Evolutionary conservation across 208 protist genomes (phyloP).

Genomic region (Leishmania aethiopica): DNA sequence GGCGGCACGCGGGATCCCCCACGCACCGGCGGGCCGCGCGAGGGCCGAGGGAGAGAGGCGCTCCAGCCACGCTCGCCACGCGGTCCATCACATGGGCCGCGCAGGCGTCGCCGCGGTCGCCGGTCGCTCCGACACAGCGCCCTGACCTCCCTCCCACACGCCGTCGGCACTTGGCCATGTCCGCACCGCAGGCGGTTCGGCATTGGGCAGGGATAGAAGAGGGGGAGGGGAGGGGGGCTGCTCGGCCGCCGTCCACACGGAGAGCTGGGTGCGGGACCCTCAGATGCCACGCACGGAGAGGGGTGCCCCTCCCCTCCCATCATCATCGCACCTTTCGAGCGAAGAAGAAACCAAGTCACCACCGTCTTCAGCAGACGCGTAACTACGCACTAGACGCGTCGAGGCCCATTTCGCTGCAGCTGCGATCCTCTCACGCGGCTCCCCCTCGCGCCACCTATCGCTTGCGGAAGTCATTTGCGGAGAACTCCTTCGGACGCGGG

Average conservation of each 20-base stretch:
- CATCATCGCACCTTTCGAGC: neutral
- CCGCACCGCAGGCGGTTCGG: no score
- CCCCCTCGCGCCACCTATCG: conserved; percentile 24
- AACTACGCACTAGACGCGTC: neutral
- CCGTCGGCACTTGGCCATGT: no score
- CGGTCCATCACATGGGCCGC: no score
- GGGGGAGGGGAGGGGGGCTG: no score
- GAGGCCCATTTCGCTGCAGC: neutral
- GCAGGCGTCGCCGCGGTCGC: no score
- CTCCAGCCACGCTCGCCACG: no score
- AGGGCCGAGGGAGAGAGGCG: no score
- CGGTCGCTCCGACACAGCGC: no score
- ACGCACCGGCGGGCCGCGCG: no score
- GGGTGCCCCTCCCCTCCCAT: neutral
- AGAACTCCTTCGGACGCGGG: conserved; percentile 83
- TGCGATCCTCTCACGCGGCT: neutral
- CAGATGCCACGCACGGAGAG: neutral
- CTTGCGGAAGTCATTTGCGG: conserved; percentile 80
- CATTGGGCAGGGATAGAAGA: neutral
- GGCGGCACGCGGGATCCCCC: no score
- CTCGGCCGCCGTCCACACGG: neutral
- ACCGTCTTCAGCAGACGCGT: neutral
- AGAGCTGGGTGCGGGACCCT: neutral
- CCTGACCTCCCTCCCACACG: no score
- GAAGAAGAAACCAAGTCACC: no score